A percentile compares a stretch with the other conserved stretches of the same genome.
Conservation (phyloP, 1,284 basidiomycete species). For the Fomitopsis pinicola region DNA sequence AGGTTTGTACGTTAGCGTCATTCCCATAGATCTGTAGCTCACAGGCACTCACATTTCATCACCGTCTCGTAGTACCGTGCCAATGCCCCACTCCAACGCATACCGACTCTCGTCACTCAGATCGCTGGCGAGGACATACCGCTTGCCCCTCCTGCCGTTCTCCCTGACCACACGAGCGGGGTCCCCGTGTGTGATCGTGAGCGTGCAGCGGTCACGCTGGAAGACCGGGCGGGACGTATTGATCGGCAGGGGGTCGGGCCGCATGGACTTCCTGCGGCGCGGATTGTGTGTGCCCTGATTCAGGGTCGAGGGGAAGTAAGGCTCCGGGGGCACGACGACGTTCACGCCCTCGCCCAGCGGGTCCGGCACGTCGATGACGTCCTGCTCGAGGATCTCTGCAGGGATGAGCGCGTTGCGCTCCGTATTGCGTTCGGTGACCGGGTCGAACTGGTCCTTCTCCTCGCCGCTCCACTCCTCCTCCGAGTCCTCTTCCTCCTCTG, state of each 20-base stretch:
- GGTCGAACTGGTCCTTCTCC: constrained; percentile 55
- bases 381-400: constrained; percentile 38
- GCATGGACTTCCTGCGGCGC: constrained; percentile 56
- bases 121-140: constrained; percentile 92
- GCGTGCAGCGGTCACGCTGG: constrained; percentile 90
- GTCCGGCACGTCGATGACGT: constrained; percentile 51
- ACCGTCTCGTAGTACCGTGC: constrained; percentile 92
- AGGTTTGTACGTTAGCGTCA: not conserved
- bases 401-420: constrained; percentile 70
- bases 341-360: constrained; percentile 88
- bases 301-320: constrained; percentile 72
- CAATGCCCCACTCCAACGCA: constrained; percentile 95
- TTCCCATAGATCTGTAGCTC: not conserved
- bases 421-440: constrained; percentile 70
- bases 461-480: constrained; percentile 44
- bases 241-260: constrained; percentile 55
- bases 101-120: constrained; percentile 89
- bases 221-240: constrained; percentile 77
- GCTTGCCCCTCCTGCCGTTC: constrained; percentile 53
- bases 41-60: constrained; percentile 67
- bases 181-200: constrained; percentile 83
- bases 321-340: constrained; percentile 77
- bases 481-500: constrained; percentile 33
- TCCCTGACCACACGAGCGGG: constrained; percentile 53
- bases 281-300: constrained; percentile 46